phyloP scores from a whole-genome alignment of 768 basidiomycete species.

The Candolleomyces aberdarensis region DNA sequence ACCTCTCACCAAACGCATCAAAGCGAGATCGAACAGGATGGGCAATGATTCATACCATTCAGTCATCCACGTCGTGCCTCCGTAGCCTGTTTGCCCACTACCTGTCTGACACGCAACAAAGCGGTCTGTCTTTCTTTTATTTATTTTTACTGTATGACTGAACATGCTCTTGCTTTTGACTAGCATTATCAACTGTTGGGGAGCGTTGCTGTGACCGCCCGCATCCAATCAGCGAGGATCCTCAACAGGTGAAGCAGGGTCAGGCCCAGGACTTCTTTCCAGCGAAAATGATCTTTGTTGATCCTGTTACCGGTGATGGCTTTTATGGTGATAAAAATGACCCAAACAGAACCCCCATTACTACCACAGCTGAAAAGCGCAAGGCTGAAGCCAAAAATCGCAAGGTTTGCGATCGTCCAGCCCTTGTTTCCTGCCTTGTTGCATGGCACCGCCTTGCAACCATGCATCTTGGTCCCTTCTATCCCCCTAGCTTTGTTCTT shows the following conservation, averaged over 20 bases:
- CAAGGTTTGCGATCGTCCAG: background rate
- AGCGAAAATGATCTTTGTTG: background rate
- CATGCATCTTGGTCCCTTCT: background rate
- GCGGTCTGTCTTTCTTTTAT: background rate
- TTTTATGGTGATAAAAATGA: background rate
- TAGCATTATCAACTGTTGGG: background rate
- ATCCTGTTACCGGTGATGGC: background rate
- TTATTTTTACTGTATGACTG: no score
- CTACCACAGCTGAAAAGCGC: background rate
- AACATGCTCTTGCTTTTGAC: no score
- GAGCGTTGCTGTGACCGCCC: background rate
- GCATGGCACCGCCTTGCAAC: background rate
- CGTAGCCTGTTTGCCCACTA: background rate
- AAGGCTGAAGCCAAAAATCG: background rate
- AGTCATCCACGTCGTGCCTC: background rate
- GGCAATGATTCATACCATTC: background rate
- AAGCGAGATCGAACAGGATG: background rate
- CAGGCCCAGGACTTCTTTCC: background rate
- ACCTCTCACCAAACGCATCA: background rate
- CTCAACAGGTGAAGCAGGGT: no score
- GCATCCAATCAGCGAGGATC: no score
- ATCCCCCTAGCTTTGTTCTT: background rate
- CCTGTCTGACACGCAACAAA: background rate
- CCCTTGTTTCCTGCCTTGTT: background rate
- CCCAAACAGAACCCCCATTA: background rate